These are phyloP conservation scores for Capsella rubella DNA, from an alignment of 441 rosid genomes.

Conservation along the genomic window DNA sequence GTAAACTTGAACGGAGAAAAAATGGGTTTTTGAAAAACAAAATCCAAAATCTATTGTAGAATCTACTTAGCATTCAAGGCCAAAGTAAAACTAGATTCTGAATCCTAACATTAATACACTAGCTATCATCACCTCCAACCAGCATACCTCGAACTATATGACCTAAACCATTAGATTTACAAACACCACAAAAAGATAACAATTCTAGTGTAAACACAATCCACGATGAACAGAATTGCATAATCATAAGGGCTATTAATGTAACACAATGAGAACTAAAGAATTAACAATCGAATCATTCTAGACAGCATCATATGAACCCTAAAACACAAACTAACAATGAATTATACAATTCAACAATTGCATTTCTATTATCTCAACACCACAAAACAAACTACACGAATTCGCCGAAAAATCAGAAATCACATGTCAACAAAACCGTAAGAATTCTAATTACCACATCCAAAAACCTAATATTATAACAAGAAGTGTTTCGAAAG, in stretches of 20 bases:
- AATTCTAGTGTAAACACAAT: neutral
- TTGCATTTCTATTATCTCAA: neutral
- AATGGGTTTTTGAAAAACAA: too few relatives aligned
- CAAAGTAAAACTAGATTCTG: neutral
- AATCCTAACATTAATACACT: neutral
- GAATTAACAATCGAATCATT: neutral
- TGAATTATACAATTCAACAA: constrained; percentile 1
- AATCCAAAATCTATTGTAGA: too few relatives aligned
- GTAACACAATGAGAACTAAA: neutral
- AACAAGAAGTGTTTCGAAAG: neutral
- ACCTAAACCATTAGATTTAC: neutral
- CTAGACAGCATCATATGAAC: neutral
- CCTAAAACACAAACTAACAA: neutral
- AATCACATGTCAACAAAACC: constrained; percentile 11
- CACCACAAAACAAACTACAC: neutral
- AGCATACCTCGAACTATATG: neutral
- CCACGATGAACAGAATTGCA: neutral
- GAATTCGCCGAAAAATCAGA: neutral
- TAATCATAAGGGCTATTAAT: neutral
- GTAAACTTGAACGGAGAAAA: too few relatives aligned
- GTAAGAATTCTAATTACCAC: constrained; percentile 6
- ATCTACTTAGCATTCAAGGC: too few relatives aligned
- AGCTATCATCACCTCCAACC: neutral
- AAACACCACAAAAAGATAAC: neutral
- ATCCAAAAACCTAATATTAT: neutral